Base-by-base conservation (phyloP, 2,329 filamentous ascomycete species). In the Trichoderma asperellum region DNA sequence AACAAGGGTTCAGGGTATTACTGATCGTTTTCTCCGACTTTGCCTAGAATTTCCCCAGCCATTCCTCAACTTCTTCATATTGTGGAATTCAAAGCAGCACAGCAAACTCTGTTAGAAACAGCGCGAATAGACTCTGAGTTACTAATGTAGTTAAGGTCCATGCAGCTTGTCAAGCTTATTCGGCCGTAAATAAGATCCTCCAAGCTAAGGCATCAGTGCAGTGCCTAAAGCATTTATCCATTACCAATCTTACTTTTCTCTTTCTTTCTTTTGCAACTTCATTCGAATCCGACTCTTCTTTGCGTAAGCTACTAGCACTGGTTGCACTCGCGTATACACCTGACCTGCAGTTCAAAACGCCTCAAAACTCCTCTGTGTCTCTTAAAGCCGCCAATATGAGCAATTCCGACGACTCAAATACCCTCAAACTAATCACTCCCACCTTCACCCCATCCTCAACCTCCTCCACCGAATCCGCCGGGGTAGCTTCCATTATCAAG, bases 401-500 rank as follows among this genome's bases (percentile, higher is more conserved):
- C 21, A 24, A 59, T 21, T 29, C 63, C 27, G 64, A 67, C 29
- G 40, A 18, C 0, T 55, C 61, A 14, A 59, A 27, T 7, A 16
- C n/a, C 21, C 40, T 67, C 64, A 11, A 34, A 16, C 29, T 57
- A n/a, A 37, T 71, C 58, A 37, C 64, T 24, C 68, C 71, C 43
- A 68, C 55, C 24, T 68, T 58, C 35, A 70, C 47, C 24, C 55
- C 68, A 5, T 47, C 58, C n/a, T 14, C 43, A 5, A 49, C 56
- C 14, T 34, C 56, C 12, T 21, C 56, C 32, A 58, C 27, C 10
- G 73, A 74, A 37, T 53, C 72, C 10, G 12, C 68, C 10, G 12
- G 40, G 21, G 69, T 74, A 4, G 70, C 68, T 7, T 68, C 69
- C 47, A 59, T 70, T n/a, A 72, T 78, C 69, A 69, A 70, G 5